phyloP scores from a whole-genome alignment of 116 monocot species.

The Zostera marina region DNA sequence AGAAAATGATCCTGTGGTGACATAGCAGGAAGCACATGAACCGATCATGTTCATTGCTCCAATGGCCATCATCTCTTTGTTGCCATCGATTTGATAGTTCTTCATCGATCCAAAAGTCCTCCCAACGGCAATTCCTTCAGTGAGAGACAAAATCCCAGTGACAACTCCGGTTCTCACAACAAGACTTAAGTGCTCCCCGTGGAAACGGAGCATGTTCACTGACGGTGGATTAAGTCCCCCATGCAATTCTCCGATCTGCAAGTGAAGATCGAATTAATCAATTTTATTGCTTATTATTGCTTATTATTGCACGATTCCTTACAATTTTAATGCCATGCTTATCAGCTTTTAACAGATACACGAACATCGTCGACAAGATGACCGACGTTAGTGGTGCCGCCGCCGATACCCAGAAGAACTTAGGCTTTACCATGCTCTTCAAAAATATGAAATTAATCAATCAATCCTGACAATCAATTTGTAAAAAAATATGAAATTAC shows the following conservation, averaged over 20 bases:
- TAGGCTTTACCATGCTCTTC: conserved; percentile 66
- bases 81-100: conserved; percentile 93
- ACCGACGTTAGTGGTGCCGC: conserved; percentile 72
- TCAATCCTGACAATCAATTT: neutral
- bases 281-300: too few relatives aligned
- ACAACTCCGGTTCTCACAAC: conserved; percentile 62
- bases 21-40: conserved; percentile 81
- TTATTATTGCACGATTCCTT: neutral
- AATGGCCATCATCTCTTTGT: conserved; percentile 98
- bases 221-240: conserved; percentile 78
- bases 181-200: conserved; percentile 36
- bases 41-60: conserved; percentile 91
- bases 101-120: conserved; percentile 90
- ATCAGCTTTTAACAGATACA: conserved; percentile 50
- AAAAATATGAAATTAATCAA: neutral
- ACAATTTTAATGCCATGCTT: conserved; percentile 43
- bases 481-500: neutral
- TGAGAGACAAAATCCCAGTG: conserved; percentile 79
- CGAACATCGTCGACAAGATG: conserved; percentile 59
- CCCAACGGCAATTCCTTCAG: conserved; percentile 91
- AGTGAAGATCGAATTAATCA: too few relatives aligned
- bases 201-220: conserved; percentile 32
- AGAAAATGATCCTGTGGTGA: conserved; percentile 88
- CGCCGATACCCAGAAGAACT: conserved; percentile 82
- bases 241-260: conserved; percentile 71